Percentiles rank a stretch among this genome's conserved stretches.
These are phyloP conservation scores for Cardamine chenopodiifolia DNA, from an alignment of 345 rosid genomes.

Conservation along the genomic window DNA sequence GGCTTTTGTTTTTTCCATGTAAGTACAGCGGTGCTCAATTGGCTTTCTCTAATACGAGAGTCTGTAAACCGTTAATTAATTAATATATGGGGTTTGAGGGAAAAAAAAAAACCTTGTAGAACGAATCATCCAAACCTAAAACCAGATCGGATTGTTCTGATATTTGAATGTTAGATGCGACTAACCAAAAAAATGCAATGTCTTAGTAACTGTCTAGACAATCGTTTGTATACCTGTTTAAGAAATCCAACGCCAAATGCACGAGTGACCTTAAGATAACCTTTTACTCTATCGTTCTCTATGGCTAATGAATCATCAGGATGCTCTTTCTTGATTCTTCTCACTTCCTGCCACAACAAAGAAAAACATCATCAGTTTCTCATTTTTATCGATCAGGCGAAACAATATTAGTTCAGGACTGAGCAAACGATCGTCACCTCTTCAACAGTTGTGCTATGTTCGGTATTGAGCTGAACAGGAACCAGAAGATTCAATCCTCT, in stretches of 20 bases:
- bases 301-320: conserved; percentile 69
- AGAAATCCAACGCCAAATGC: conserved; percentile 96
- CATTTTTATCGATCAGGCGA: neutral
- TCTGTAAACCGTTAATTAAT: too few species aligned
- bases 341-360: conserved; percentile 59
- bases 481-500: conserved; percentile 43
- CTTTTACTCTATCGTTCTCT: conserved; percentile 79
- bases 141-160: neutral
- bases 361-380: neutral
- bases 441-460: conserved; percentile 77
- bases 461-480: conserved; percentile 73
- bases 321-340: conserved; percentile 75
- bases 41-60: too few species aligned
- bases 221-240: conserved; percentile 57
- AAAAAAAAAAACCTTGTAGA: neutral
- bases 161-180: too few species aligned
- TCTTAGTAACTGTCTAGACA: neutral
- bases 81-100: too few species aligned
- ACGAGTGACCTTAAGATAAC: conserved; percentile 89
- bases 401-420: neutral
- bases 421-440: conserved; percentile 48
- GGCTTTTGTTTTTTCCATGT: too few species aligned
- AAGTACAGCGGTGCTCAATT: too few species aligned
- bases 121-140: neutral
- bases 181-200: neutral